Percentiles rank a stretch among this genome's conserved stretches.
phyloP scores from a whole-genome alignment of 1,139 yeast genomes.

The Blastobotrys raffinosifermentans region DNA sequence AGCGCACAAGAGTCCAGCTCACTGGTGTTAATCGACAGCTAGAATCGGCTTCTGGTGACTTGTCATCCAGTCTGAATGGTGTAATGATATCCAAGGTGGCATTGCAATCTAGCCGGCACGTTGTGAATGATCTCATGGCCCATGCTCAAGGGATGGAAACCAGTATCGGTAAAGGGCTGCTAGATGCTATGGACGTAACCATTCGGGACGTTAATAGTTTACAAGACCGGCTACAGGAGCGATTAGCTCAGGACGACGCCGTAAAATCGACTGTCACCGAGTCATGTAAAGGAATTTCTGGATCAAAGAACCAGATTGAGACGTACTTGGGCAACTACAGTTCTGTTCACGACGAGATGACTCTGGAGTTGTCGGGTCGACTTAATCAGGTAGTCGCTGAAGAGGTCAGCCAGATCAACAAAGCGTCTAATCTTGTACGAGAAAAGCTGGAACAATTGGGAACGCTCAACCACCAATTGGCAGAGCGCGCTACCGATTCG shows the following conservation, averaged over 20 bases:
- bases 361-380: neutral
- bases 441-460: conserved; percentile 2
- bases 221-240: conserved; percentile 22
- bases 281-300: conserved; percentile 12
- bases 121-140: no score
- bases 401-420: conserved; percentile 5
- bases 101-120: no score
- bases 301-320: conserved; percentile 6
- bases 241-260: conserved; percentile 14
- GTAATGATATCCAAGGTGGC: no score
- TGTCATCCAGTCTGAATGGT: conserved; percentile 3
- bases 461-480: neutral
- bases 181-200: conserved; percentile 26
- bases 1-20: conserved; percentile 24
- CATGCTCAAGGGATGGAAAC: no score
- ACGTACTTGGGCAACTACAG: conserved; percentile 2
- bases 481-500: neutral
- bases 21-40: conserved; percentile 25
- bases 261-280: conserved; percentile 16
- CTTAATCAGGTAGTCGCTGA: conserved; percentile 2
- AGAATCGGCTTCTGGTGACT: conserved; percentile 17
- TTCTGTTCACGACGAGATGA: conserved; percentile 3
- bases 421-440: conserved; percentile 1
- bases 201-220: conserved; percentile 23
- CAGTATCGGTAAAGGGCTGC: conserved; percentile 26